Evolutionary conservation across 148 eudicot species (phyloP).

Genomic region (Rhododendron simsii): DNA sequence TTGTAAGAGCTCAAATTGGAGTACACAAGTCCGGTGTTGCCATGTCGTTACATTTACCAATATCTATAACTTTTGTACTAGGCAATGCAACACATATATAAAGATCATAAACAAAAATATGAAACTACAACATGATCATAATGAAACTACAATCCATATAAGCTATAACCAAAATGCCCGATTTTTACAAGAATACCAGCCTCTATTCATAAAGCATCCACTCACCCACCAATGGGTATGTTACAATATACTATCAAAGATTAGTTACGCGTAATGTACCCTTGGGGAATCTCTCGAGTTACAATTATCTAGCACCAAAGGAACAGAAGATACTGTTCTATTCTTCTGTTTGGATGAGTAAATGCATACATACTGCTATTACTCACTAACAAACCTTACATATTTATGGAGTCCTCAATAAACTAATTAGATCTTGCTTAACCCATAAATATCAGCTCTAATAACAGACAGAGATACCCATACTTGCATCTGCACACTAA

Average conservation of each 20-base stretch:
- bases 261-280: background rate
- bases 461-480: background rate
- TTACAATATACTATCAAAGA: background rate
- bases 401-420: background rate
- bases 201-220: background rate
- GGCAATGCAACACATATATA: background rate
- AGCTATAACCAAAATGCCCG: background rate
- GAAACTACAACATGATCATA: background rate
- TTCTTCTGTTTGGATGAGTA: background rate
- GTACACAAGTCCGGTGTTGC: background rate
- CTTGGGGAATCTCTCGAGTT: background rate
- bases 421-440: background rate
- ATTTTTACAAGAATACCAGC: background rate
- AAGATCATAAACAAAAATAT: background rate
- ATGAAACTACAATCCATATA: background rate
- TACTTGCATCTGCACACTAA: background rate
- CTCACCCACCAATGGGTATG: background rate
- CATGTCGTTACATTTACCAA: background rate
- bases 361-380: background rate
- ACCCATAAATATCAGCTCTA: background rate
- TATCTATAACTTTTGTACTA: background rate
- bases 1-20: background rate
- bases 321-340: background rate
- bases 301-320: background rate
- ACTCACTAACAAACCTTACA: background rate